phyloP scores from a whole-genome alignment of 2,329 filamentous ascomycete species.

The Apiospora marii region DNA sequence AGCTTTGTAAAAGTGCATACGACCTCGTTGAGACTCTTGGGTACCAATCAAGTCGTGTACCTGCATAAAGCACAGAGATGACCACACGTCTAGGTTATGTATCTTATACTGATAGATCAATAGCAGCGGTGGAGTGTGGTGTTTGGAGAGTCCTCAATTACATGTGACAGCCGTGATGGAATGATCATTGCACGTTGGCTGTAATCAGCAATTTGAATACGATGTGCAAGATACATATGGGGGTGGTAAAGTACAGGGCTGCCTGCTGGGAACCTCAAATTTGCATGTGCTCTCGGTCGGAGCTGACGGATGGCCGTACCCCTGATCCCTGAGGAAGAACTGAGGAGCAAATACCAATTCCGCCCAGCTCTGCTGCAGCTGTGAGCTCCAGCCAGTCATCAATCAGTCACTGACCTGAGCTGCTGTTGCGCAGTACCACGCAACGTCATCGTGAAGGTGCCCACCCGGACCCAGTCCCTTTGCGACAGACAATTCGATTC shows the following conservation, averaged over 20 bases:
- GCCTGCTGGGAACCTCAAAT: background rate
- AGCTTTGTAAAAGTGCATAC: background rate
- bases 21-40: background rate
- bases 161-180: background rate
- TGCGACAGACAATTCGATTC: constrained; percentile 2
- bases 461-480: background rate
- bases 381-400: background rate
- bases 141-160: background rate
- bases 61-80: background rate
- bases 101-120: background rate
- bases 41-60: background rate
- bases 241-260: background rate
- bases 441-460: constrained; percentile 25
- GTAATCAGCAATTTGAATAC: background rate
- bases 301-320: background rate
- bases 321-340: background rate
- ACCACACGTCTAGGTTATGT: background rate
- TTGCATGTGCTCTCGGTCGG: constrained; percentile 17
- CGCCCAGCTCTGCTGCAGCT: constrained; percentile 6
- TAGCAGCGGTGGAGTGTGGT: background rate
- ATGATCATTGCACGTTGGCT: constrained; percentile 9
- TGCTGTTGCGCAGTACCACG: background rate
- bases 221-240: background rate
- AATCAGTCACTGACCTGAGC: background rate
- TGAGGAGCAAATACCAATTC: background rate